Evolutionary conservation across 202 grass and related monocot species (phyloP).

Genomic region (Elaeis oleifera): DNA sequence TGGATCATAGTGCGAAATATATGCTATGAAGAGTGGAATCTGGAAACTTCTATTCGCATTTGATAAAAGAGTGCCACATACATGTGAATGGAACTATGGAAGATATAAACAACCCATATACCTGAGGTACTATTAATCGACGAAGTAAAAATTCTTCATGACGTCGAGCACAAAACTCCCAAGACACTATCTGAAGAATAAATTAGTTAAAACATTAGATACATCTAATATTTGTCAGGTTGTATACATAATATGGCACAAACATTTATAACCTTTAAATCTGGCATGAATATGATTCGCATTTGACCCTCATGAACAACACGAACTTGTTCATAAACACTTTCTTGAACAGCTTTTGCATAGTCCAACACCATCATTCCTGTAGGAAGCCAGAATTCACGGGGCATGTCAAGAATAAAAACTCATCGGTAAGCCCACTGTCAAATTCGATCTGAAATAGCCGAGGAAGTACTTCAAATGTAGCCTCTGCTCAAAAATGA

Average conservation of each 20-base stretch:
- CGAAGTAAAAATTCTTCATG: slow-evolving; percentile 77
- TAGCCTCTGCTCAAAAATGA: slow-evolving; percentile 48
- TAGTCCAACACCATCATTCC: slow-evolving; percentile 76
- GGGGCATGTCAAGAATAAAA: slow-evolving; percentile 70
- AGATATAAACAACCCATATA: slow-evolving; percentile 6
- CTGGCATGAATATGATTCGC: slow-evolving; percentile 86
- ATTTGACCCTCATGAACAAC: slow-evolving; percentile 74
- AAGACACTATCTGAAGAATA: slow-evolving; percentile 68
- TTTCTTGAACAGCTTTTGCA: slow-evolving; percentile 76
- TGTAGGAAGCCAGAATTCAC: slow-evolving; percentile 60
- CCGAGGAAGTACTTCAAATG: slow-evolving; percentile 86
- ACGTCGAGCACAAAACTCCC: slow-evolving; percentile 81
- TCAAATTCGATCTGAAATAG: slow-evolving; percentile 98
- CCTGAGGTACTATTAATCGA: slow-evolving; percentile 74
- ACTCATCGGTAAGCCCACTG: slow-evolving; percentile 76
- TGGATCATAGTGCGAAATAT: no score
- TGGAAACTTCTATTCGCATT: no score
- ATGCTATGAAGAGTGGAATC: no score
- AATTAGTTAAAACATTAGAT: slow-evolving; percentile 14
- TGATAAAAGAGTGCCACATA: no score
- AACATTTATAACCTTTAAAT: slow-evolving; percentile 53
- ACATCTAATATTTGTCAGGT: not conserved
- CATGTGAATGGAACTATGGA: no score
- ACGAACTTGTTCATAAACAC: slow-evolving; percentile 86
- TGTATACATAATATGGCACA: not conserved